Base-by-base conservation (phyloP, 1,284 basidiomycete genomes). In the Gomphus sp. region DNA sequence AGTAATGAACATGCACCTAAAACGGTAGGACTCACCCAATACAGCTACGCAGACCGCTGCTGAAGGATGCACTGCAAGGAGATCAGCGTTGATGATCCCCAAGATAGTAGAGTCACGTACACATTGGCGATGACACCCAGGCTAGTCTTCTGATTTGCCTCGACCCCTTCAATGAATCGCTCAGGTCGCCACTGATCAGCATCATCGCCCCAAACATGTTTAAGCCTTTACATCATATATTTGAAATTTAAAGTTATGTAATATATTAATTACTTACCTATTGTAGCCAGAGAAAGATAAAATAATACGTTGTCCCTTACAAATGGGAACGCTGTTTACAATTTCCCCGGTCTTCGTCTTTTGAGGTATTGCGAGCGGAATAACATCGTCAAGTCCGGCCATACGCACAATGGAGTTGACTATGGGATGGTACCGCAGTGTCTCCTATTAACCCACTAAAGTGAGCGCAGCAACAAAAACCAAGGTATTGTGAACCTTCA, bases 331-430 rank as follows among this genome's bases (percentile, higher is more conserved):
- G 50, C 65, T 61, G 31, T 63, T 62, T 44, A 74, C 64, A n/a
- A 65, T 64, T 52, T 67, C 55, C n/a, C 72, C 73, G 52, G 73
- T 65, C 28, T 60, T 51, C 2, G 67, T 67, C 7, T 59, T 62
- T 52, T 79, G 61, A 2, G 78, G 73, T 45, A 63, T 65, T n/a
- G 66, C 67, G 25, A 79, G 71, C 3, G 77, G 77, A 57, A 80
- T 70, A 51, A 76, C 64, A 62, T 79, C 75, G 65, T 79, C 76
- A 18, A 66, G 62, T 0, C 56, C 58, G 0, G 76, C 72, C 37
- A 73, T 64, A 43, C 75, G 72, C 59, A 73, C 67, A 8, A 73
- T 76, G 45, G 69, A 66, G 2, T 70, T 69, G 1, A 72, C 71
- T 9, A 74, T 71, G n/a, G 76, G 72, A 60, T 73, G 70, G 34